These are phyloP conservation scores for Stephania japonica DNA, from an alignment of 164 flowering plant genomes.

Conservation along the genomic window DNA sequence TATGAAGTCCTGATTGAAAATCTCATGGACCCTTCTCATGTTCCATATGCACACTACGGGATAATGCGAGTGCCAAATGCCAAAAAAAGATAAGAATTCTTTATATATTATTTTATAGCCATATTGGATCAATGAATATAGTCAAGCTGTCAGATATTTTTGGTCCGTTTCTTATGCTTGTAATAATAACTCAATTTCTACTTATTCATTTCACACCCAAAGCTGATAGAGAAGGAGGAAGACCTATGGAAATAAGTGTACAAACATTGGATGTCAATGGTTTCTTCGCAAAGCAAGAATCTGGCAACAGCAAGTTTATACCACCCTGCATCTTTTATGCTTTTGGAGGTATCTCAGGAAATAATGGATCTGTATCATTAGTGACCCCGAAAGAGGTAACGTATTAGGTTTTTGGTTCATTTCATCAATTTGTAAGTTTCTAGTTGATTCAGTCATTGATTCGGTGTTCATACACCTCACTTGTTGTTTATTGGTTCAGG, in stretches of 20 bases:
- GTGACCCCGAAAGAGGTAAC: conserved; percentile 32
- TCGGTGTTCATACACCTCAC: neutral
- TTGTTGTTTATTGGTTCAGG: conserved; percentile 25
- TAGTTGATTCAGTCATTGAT: neutral
- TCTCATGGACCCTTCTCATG: conserved; percentile 97
- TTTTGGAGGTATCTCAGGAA: conserved; percentile 16
- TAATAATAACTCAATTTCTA: conserved; percentile 10
- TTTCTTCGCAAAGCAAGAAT: conserved; percentile 41
- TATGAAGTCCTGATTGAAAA: conserved; percentile 84
- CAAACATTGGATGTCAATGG: conserved; percentile 45
- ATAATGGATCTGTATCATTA: conserved; percentile 30
- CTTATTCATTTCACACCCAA: conserved; percentile 34
- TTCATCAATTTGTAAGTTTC: neutral
- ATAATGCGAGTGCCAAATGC: conserved; percentile 35
- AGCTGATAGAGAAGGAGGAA: conserved; percentile 83
- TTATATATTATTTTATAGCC: neutral
- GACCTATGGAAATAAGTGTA: conserved; percentile 50
- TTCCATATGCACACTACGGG: conserved; percentile 87
- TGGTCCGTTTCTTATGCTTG: neutral
- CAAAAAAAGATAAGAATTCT: conserved; percentile 40
- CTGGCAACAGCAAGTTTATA: conserved; percentile 38
- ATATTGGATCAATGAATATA: neutral
- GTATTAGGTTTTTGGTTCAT: neutral
- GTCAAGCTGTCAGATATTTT: neutral
- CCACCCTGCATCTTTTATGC: conserved; percentile 61